A percentile compares a stretch with the other conserved stretches of the same genome.
phyloP scores from a whole-genome alignment of 345 rosid species.

The Populus deltoides region DNA sequence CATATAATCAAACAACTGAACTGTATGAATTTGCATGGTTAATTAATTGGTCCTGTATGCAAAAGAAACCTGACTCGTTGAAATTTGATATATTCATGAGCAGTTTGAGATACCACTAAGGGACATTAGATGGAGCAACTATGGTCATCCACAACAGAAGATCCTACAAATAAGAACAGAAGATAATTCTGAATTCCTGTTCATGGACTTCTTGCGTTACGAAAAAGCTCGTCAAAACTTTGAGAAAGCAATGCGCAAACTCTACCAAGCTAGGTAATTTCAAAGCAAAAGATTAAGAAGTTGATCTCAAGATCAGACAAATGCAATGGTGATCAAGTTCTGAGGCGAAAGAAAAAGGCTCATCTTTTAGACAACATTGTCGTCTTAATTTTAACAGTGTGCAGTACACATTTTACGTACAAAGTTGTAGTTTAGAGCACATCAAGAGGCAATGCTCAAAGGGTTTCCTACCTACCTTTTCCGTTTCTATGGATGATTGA shows the following conservation, averaged over 20 bases:
- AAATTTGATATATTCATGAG: neutral
- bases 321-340: neutral
- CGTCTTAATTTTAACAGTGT: too few species aligned
- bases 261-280: neutral
- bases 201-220: conserved; percentile 42
- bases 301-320: neutral
- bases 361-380: neutral
- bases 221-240: conserved; percentile 39
- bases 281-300: neutral
- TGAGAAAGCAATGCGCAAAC: conserved; percentile 24
- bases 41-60: neutral
- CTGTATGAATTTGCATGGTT: neutral
- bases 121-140: conserved; percentile 24
- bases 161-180: conserved; percentile 31
- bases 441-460: too few species aligned
- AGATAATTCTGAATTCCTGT: conserved; percentile 43
- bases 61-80: neutral
- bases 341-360: neutral
- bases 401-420: neutral
- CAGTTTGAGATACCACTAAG: conserved; percentile 41
- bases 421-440: too few species aligned
- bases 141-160: conserved; percentile 35
- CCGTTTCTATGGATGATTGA: too few species aligned
- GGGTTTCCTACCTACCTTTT: too few species aligned
- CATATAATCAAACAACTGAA: too few species aligned